Conservation (phyloP, 176 grass and related monocot species). For the barley (Hordeum vulgare) region MorexV3_pseudomolecules_assembly NC_058519.1:13603389-13603888, state of each 20-base stretch:
- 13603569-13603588: accelerated
- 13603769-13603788: not conserved
- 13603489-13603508: not conserved
- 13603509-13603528: not conserved
- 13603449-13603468: not conserved
- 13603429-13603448: not conserved
- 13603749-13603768: not conserved
- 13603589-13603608: not conserved
- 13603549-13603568: too few species aligned
- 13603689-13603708: not conserved
- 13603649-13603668: not conserved
- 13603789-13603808: not conserved
- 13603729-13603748: not conserved
- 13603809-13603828: not conserved
- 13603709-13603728: not conserved
- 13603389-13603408: too few species aligned
- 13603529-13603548: not conserved
- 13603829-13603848: not conserved
- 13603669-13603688: not conserved
- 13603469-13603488: not conserved
- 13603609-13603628: not conserved
- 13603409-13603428: not conserved
- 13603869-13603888: not conserved
- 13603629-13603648: accelerated
- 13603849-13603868: not conserved